Evolutionary conservation across 1,139 yeast species (phyloP).

Genomic region (Hansenula lynferdii): DNA sequence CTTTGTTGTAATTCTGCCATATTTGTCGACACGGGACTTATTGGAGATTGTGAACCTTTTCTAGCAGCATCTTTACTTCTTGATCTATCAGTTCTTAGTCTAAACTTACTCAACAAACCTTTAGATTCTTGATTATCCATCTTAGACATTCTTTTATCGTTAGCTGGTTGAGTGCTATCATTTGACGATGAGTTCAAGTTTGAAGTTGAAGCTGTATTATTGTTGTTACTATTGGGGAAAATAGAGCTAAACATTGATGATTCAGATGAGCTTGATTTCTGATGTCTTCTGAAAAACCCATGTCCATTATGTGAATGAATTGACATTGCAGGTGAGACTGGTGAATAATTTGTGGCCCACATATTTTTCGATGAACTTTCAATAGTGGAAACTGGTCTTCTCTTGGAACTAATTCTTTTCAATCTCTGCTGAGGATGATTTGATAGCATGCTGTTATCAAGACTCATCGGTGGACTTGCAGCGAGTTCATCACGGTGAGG

Average conservation of each 20-base stretch:
- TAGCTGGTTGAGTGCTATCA: no score
- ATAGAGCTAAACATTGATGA: conserved; percentile 35
- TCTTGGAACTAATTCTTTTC: not conserved
- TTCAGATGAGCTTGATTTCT: conserved; percentile 53
- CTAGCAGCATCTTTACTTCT: conserved; percentile 10
- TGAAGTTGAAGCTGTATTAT: not conserved
- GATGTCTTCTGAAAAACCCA: conserved; percentile 55
- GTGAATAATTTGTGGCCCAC: conserved; percentile 21
- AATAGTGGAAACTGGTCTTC: conserved; percentile 51
- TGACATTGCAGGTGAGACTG: conserved; percentile 40
- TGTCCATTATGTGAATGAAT: conserved; percentile 18
- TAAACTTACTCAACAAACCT: conserved; percentile 26
- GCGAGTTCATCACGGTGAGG: conserved; percentile 4
- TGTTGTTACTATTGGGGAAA: conserved; percentile 16
- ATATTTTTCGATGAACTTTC: conserved; percentile 30
- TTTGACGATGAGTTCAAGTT: conserved; percentile 7
- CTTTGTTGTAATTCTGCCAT: not conserved
- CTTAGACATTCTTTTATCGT: conserved; percentile 16
- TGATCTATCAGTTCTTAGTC: conserved; percentile 12
- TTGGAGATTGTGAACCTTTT: conserved; percentile 9
- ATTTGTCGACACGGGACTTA: conserved; percentile 11
- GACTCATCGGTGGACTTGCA: not conserved
- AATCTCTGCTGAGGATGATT: not conserved
- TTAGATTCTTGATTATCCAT: conserved; percentile 22
- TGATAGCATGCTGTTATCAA: not conserved